These are phyloP conservation scores for Flammula alnicola DNA, from an alignment of 1,284 basidiomycete genomes.

Conservation along the genomic window DNA sequence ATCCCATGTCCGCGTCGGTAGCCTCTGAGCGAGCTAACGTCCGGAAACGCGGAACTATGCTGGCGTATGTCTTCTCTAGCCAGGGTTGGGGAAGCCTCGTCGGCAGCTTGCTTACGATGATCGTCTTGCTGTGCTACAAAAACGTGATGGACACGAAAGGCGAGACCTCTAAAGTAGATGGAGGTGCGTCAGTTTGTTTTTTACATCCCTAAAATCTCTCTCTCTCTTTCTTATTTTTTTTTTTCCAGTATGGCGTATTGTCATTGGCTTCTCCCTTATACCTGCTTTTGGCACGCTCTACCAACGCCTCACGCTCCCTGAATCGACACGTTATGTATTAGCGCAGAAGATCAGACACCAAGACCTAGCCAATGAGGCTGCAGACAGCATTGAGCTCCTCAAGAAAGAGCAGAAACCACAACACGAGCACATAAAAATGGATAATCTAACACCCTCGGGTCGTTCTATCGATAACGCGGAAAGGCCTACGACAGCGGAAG, in stretches of 20 bases:
- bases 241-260: conserved; percentile 38
- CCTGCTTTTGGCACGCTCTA: conserved; percentile 55
- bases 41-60: conserved; percentile 73
- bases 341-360: conserved; percentile 39
- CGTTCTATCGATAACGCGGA: too few species aligned
- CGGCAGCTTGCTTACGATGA: conserved; percentile 69
- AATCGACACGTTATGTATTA: conserved; percentile 62
- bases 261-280: conserved; percentile 44
- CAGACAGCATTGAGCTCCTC: conserved; percentile 39
- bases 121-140: conserved; percentile 74
- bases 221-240: not conserved
- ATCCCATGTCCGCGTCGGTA: conserved; percentile 78
- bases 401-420: conserved; percentile 29
- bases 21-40: conserved; percentile 73
- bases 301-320: conserved; percentile 76
- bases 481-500: not conserved
- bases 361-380: conserved; percentile 29
- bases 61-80: conserved; percentile 77
- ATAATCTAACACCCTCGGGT: too few species aligned
- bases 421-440: not conserved
- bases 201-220: not conserved
- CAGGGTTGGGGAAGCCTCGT: conserved; percentile 78
- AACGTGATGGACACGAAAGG: conserved; percentile 61
- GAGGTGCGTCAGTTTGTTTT: conserved; percentile 49
- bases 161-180: conserved; percentile 70